phyloP scores from a whole-genome alignment of 1,284 basidiomycete species.

The Cutaneotrichosporon mucoides region DNA sequence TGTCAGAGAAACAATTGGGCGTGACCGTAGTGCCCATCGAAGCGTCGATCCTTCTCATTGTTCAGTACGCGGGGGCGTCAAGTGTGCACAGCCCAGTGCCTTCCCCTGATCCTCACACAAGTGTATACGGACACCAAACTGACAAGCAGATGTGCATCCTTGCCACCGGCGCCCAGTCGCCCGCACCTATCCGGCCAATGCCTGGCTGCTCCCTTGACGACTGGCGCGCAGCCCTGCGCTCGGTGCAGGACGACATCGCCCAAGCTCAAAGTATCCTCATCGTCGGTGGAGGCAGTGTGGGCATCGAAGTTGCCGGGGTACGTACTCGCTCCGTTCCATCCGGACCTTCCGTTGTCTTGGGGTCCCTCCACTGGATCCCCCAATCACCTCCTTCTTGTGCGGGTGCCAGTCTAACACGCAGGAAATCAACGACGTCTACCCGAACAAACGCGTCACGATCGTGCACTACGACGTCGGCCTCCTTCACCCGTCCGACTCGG shows the following conservation, averaged over 20 bases:
- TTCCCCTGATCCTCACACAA: too few species aligned
- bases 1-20: too few species aligned
- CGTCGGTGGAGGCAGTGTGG: constrained; percentile 51
- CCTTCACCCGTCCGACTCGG: constrained; percentile 25
- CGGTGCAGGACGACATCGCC: constrained; percentile 16
- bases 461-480: constrained; percentile 31
- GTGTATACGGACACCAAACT: too few species aligned
- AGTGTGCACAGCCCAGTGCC: too few species aligned
- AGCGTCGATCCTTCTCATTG: too few species aligned
- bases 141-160: constrained; percentile 34
- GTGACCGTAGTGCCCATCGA: too few species aligned
- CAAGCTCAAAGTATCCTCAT: constrained; percentile 42
- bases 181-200: constrained; percentile 43
- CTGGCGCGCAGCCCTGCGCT: constrained; percentile 23
- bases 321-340: constrained; percentile 12
- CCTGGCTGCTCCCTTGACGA: constrained; percentile 23
- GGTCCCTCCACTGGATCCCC: too few species aligned
- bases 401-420: background rate
- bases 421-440: constrained; percentile 35
- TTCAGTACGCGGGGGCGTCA: too few species aligned
- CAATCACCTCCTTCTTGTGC: too few species aligned
- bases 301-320: constrained; percentile 52
- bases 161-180: constrained; percentile 44
- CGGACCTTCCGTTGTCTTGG: background rate
- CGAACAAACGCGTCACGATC: constrained; percentile 22